phyloP scores from a whole-genome alignment of 148 eudicot genomes.

The Nepenthes gracilis region DNA sequence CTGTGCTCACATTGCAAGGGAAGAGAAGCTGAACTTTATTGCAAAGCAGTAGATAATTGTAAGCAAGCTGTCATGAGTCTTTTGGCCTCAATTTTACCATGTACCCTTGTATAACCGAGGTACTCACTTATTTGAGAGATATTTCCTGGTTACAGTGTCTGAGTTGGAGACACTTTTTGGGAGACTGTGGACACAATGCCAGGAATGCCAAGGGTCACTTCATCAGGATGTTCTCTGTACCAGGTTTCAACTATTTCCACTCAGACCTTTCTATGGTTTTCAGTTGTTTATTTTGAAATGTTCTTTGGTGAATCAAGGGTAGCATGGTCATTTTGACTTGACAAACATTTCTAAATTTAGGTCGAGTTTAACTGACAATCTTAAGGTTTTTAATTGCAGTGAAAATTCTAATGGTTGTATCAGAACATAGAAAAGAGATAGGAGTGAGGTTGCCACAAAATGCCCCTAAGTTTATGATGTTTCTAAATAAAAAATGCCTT shows the following conservation, averaged over 20 bases:
- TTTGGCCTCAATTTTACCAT: background rate
- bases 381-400: no score
- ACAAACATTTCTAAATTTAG: no score
- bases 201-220: conserved; percentile 99
- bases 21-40: conserved; percentile 97
- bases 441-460: no score
- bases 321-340: background rate
- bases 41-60: conserved; percentile 86
- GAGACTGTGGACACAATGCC: conserved; percentile 97
- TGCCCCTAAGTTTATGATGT: no score
- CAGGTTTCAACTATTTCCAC: conserved; percentile 32
- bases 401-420: no score
- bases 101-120: background rate
- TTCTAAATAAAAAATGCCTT: no score
- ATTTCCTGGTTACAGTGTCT: conserved; percentile 47
- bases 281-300: background rate
- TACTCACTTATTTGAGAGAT: conserved; percentile 4
- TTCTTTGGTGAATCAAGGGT: background rate
- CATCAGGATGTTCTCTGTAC: conserved; percentile 99
- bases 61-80: conserved; percentile 1
- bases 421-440: no score
- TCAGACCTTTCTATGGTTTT: background rate
- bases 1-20: conserved; percentile 93
- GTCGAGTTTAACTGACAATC: no score
- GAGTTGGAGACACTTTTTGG: conserved; percentile 91